Percentiles rank a stretch among this genome's conserved stretches.
Conservation (phyloP, 1,284 basidiomycete species). For the Flammula alnicola region DNA sequence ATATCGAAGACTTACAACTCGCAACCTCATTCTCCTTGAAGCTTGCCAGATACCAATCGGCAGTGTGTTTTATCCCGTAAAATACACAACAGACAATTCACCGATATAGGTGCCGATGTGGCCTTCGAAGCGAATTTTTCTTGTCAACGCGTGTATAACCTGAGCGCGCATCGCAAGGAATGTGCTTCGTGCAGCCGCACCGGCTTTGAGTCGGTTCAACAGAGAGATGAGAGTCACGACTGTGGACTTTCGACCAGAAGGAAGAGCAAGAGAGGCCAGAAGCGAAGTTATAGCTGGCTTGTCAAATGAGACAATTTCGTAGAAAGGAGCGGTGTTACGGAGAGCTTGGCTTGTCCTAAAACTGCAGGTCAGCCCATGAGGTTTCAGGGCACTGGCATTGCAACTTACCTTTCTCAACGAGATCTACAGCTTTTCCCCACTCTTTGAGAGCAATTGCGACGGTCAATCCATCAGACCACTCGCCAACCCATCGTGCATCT, state of each 20-base stretch:
- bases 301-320: constrained; percentile 72
- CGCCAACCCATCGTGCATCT: constrained; percentile 85
- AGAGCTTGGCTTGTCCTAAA: constrained; percentile 66
- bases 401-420: constrained; percentile 80
- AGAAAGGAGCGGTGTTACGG: constrained; percentile 56
- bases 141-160: constrained; percentile 76
- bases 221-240: constrained; percentile 76
- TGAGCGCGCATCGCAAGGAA: constrained; percentile 84
- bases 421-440: constrained; percentile 84
- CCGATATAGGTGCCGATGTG: constrained; percentile 83
- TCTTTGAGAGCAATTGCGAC: constrained; percentile 90
- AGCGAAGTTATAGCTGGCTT: constrained; percentile 77
- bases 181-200: constrained; percentile 79
- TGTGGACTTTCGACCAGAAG: constrained; percentile 79
- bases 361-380: background rate
- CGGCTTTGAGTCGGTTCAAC: constrained; percentile 77
- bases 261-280: constrained; percentile 73
- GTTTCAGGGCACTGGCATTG: background rate
- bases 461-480: constrained; percentile 90
- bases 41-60: constrained; percentile 96
- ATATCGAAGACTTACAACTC: constrained; percentile 63
- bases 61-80: constrained; percentile 94
- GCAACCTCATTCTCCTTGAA: constrained; percentile 96
- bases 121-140: constrained; percentile 91
- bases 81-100: constrained; percentile 83